phyloP scores from a whole-genome alignment of 768 basidiomycete species.

The Rhizopogon vulgaris region DNA sequence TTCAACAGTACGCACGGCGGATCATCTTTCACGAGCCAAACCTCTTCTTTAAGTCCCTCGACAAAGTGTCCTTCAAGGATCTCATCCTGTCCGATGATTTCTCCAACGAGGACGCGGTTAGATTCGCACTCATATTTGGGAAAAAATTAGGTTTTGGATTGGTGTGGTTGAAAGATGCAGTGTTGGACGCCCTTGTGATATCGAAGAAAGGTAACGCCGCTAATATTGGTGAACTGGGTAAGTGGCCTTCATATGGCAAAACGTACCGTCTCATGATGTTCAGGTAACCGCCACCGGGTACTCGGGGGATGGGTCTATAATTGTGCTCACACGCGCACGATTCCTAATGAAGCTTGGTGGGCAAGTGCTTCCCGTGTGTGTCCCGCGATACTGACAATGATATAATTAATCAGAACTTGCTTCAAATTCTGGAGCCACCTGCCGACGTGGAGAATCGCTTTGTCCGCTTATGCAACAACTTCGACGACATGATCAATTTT shows the following conservation, averaged over 20 bases:
- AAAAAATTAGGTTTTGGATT: conserved; percentile 11
- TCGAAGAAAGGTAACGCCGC: conserved; percentile 6
- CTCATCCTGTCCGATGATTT: conserved; percentile 27
- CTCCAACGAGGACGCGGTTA: conserved; percentile 14
- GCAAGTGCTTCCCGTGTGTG: conserved; percentile 13
- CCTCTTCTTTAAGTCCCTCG: conserved; percentile 22
- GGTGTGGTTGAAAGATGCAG: conserved; percentile 22
- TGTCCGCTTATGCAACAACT: conserved; percentile 24
- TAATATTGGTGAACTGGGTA: conserved; percentile 7
- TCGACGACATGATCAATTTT: conserved; percentile 24
- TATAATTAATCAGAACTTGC: background rate
- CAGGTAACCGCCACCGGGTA: conserved; percentile 15
- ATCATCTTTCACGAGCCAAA: conserved; percentile 24
- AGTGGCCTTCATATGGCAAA: background rate
- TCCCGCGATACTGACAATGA: background rate
- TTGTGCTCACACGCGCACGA: conserved; percentile 10
- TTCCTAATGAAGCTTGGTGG: conserved; percentile 27
- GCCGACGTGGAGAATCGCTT: conserved; percentile 23
- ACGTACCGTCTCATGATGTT: background rate
- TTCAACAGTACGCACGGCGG: conserved; percentile 22
- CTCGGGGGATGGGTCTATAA: conserved; percentile 29
- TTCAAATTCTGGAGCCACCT: conserved; percentile 7
- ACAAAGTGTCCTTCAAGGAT: conserved; percentile 27
- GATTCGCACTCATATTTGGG: conserved; percentile 5
- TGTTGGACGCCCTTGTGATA: conserved; percentile 17